A percentile compares a stretch with the other conserved stretches of the same genome.
These are phyloP conservation scores for Periconia sp. DNA, from an alignment of 2,329 filamentous ascomycete genomes.

Conservation along the genomic window DNA sequence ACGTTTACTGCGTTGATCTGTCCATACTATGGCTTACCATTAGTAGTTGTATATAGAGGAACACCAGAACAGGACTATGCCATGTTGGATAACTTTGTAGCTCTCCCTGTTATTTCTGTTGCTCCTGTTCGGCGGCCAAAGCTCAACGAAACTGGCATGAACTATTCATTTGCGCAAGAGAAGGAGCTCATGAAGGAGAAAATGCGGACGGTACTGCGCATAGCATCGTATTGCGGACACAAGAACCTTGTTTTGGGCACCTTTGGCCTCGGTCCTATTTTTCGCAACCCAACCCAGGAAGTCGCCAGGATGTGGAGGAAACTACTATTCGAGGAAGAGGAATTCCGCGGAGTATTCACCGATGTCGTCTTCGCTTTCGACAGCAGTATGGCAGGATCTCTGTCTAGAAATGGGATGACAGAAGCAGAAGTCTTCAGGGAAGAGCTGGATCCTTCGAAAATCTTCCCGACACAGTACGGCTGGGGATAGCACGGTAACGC, in stretches of 20 bases:
- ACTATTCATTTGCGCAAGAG: conserved; percentile 75
- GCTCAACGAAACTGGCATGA: conserved; percentile 68
- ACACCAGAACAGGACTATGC: conserved; percentile 62
- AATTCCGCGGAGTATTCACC: conserved; percentile 52
- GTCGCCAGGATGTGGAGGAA: conserved; percentile 53
- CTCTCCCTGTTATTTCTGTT: conserved; percentile 75
- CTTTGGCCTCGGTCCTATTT: conserved; percentile 53
- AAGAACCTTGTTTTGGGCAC: conserved; percentile 50
- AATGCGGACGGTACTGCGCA: conserved; percentile 72
- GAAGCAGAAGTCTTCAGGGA: conserved; percentile 50
- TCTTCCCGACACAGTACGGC: conserved; percentile 45
- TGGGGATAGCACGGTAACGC: conserved; percentile 9
- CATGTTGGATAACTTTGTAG: conserved; percentile 52
- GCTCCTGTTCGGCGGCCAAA: conserved; percentile 76
- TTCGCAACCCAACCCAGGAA: conserved; percentile 52
- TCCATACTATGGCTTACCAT: not conserved
- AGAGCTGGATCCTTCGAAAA: conserved; percentile 45
- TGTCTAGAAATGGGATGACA: conserved; percentile 38
- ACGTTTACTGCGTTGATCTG: conserved; percentile 35
- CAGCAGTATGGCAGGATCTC: conserved; percentile 37
- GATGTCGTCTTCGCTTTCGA: conserved; percentile 55
- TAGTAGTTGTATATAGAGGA: conserved; percentile 69
- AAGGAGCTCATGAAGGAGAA: conserved; percentile 75
- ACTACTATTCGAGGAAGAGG: conserved; percentile 50
- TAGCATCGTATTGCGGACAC: conserved; percentile 60